Evolutionary conservation across 345 rosid species (phyloP).

Genomic region (Murraya paniculata): DNA sequence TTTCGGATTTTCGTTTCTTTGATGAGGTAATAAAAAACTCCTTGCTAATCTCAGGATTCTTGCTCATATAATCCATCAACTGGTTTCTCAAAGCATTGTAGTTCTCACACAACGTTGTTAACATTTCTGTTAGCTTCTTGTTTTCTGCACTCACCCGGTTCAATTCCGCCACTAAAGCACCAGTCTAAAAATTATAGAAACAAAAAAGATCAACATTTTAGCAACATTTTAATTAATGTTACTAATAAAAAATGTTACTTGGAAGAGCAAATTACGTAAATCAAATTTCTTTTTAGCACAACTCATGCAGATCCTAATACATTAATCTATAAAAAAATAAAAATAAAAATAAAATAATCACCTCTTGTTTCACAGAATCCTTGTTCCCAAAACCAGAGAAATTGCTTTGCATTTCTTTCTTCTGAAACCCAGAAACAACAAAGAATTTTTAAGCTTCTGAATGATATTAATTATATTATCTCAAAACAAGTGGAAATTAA

Average conservation of each 20-base stretch:
- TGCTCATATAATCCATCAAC: conserved; percentile 53
- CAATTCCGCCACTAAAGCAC: conserved; percentile 69
- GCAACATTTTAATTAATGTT: too few species aligned
- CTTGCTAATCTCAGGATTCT: conserved; percentile 34
- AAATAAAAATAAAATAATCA: not conserved
- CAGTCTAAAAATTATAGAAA: conserved; percentile 25
- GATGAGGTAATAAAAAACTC: conserved; percentile 43
- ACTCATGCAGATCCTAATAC: not conserved
- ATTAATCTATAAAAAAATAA: not conserved
- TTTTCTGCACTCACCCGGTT: conserved; percentile 78
- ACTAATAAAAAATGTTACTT: too few species aligned
- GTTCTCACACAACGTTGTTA: conserved; percentile 68
- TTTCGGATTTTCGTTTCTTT: conserved; percentile 74
- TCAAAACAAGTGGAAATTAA: not conserved
- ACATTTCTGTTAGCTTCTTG: conserved; percentile 79
- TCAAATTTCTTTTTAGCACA: not conserved
- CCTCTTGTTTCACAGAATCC: conserved; percentile 44
- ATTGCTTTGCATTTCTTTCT: conserved; percentile 23
- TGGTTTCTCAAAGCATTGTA: conserved; percentile 68
- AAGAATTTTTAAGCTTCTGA: not conserved
- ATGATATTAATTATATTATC: not conserved
- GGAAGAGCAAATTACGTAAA: too few species aligned
- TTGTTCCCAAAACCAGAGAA: conserved; percentile 33
- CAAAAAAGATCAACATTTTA: not conserved
- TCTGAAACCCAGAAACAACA: conserved; percentile 19